phyloP scores from a whole-genome alignment of 2,329 filamentous ascomycete genomes.

The Sphaerulina populicola region DNA sequence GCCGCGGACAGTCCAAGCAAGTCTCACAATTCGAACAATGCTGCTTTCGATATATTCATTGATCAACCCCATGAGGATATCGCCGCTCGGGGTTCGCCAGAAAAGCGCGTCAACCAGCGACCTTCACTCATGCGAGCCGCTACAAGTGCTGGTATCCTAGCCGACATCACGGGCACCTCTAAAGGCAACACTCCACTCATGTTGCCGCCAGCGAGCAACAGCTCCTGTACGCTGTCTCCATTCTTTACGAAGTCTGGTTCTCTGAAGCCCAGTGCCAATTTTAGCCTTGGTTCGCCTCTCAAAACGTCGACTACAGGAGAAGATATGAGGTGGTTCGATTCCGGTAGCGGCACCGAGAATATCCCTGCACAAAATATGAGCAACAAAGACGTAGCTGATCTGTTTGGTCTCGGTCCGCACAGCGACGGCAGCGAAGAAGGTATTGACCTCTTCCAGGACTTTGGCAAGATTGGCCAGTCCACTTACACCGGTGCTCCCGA shows the following conservation, averaged over 20 bases:
- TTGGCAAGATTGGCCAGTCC: constrained; percentile 58
- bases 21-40: constrained; percentile 24
- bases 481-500: constrained; percentile 21
- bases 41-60: constrained; percentile 54
- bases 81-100: constrained; percentile 53
- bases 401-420: constrained; percentile 49
- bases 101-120: constrained; percentile 55
- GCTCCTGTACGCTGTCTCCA: constrained; percentile 29
- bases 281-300: constrained; percentile 27
- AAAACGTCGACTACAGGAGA: constrained; percentile 22
- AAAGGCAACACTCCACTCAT: constrained; percentile 41
- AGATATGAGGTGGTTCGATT: constrained; percentile 28
- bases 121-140: constrained; percentile 56
- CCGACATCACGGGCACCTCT: constrained; percentile 50
- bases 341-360: constrained; percentile 21
- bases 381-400: constrained; percentile 45
- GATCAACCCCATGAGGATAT: constrained; percentile 34
- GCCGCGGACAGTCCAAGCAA: constrained; percentile 21
- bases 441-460: constrained; percentile 66
- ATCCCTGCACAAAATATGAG: constrained; percentile 12
- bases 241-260: constrained; percentile 22
- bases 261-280: constrained; percentile 25
- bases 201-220: constrained; percentile 21
- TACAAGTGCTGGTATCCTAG: constrained; percentile 53
- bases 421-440: constrained; percentile 52